Evolutionary conservation across 768 basidiomycete species (phyloP).

Genomic region (Neoboletus brunneissimus): DNA sequence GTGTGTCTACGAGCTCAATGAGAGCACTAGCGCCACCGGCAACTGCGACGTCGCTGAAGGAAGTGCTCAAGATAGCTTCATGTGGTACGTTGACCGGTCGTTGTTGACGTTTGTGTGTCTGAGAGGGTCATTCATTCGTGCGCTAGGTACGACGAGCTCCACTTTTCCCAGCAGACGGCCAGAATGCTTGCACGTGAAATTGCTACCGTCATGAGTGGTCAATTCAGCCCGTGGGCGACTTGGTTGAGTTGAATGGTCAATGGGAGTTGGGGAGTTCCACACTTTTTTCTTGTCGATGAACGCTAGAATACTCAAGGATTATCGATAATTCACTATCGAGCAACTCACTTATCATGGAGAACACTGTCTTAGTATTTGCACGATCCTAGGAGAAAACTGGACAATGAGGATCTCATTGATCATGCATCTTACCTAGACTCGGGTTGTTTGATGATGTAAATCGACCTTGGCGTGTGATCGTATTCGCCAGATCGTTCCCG

Average conservation of each 20-base stretch:
- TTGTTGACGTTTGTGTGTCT: background rate
- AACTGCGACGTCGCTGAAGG: slow-evolving; percentile 36
- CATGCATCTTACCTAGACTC: background rate
- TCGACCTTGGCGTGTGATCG: background rate
- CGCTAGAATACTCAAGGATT: background rate
- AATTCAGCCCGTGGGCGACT: slow-evolving; percentile 44
- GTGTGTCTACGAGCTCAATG: slow-evolving; percentile 39
- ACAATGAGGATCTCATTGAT: background rate
- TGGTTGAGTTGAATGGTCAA: slow-evolving; percentile 43
- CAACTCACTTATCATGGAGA: background rate
- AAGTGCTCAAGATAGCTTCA: slow-evolving; percentile 51
- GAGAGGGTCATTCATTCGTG: background rate
- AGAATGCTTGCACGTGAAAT: slow-evolving; percentile 53
- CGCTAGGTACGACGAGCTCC: slow-evolving; percentile 46
- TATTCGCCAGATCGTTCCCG: background rate
- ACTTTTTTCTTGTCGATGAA: background rate
- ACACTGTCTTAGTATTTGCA: background rate
- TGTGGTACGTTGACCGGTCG: slow-evolving; percentile 44
- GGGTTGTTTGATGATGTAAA: background rate
- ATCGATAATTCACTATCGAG: background rate
- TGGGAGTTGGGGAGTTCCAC: background rate
- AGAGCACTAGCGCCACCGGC: slow-evolving; percentile 24
- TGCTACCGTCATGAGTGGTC: slow-evolving; percentile 43
- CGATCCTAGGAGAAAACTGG: background rate
- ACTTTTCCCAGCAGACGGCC: slow-evolving; percentile 58